phyloP scores from a whole-genome alignment of 2,329 filamentous ascomycete genomes.

The Venturia effusa region DNA sequence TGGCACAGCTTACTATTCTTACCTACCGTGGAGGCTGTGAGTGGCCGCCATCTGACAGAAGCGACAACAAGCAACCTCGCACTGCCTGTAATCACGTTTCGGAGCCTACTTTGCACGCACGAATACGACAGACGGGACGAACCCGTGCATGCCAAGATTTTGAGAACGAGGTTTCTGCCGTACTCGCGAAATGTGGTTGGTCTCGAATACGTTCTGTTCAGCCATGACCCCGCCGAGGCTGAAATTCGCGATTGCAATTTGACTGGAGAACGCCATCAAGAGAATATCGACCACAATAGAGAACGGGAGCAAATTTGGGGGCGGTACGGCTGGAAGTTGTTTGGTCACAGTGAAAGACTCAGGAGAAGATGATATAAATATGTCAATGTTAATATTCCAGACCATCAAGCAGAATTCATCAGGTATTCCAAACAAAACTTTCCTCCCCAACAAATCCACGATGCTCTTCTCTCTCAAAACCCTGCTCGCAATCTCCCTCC shows the following conservation, averaged over 20 bases:
- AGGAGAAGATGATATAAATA: too few species aligned
- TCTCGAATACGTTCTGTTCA: neutral
- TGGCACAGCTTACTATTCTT: too few species aligned
- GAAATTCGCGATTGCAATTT: neutral
- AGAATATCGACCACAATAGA: neutral
- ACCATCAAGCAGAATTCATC: neutral
- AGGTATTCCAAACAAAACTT: neutral
- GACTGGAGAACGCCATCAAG: neutral
- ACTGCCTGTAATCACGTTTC: too few species aligned
- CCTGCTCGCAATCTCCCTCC: neutral
- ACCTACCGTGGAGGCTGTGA: too few species aligned
- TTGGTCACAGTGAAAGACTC: too few species aligned
- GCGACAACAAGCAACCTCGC: too few species aligned
- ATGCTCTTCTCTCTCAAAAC: neutral
- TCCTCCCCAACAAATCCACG: neutral
- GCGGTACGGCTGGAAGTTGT: too few species aligned
- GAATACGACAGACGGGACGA: too few species aligned
- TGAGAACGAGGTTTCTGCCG: neutral
- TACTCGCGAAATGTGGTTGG: neutral
- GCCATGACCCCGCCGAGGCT: neutral
- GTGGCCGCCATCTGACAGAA: too few species aligned
- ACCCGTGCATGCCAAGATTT: neutral
- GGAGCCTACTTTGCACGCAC: too few species aligned
- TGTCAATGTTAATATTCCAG: too few species aligned
- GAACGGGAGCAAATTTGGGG: too few species aligned